Base-by-base conservation (phyloP, 2,329 filamentous ascomycete species). In the Cordyceps javanica region DNA sequence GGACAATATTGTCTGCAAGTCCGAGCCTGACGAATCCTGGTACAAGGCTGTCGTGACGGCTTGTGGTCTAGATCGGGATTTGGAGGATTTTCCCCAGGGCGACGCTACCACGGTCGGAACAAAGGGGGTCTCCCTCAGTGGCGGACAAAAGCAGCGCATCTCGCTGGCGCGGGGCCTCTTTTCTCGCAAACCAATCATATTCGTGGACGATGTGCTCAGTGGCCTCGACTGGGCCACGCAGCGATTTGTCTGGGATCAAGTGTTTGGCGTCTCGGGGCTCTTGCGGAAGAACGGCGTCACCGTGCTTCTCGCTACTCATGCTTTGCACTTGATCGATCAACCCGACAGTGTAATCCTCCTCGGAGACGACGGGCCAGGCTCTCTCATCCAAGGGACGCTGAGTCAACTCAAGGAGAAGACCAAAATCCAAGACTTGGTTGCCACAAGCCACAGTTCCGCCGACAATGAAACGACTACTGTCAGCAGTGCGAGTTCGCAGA, bases 141-240 rank as follows among this genome's bases (percentile, higher is more conserved):
- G 66, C n/a, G 66, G 66, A 2, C 66, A 68, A 56, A 64, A 65
- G 32, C 62, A 64, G 57, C 62, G 66, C 9, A 59, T 68, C 26
- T 62, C 65, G 5, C 54, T 68, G 11, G 67, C 66, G 3, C 61
- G 67, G 2, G 66, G 65, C 5, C 34, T 68, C 0, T 68, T 65
- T 32, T 64, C 64, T 1, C 55, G 61, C 21, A 63, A 61, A 9
- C 32, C 57, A 2, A 50, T 70, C 3, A 48, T 70, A 0, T 56
- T 72, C 5, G 58, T 72, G 3, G 70, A 72, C 30, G 70, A 72
- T 34, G 65, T 69, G 3, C 62, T 72, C 11, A 71, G 68, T 2
- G 70, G 70, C 1, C 65, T 74, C 1, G 72, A 74, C 48, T 63
- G 67, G 10, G 63, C 71, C 7, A 76, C 74, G 0, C 71, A 75